A percentile compares a stretch with the other conserved stretches of the same genome.
phyloP scores from a whole-genome alignment of 2,329 filamentous ascomycete genomes.

The Colletotrichum sublineola region DNA sequence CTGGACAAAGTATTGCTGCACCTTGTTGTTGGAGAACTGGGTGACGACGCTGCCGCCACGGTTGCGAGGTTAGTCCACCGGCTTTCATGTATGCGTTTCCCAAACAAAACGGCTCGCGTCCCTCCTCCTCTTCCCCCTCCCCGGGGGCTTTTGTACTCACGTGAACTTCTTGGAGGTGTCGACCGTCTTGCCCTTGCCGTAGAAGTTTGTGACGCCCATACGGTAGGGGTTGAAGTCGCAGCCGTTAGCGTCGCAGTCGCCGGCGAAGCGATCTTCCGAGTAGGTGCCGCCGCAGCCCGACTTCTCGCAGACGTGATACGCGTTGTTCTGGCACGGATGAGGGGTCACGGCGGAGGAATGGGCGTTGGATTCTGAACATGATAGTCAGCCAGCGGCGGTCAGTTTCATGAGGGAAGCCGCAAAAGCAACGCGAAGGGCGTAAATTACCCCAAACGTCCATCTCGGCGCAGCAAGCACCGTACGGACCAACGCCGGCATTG shows the following conservation, averaged over 20 bases:
- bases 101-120: background rate
- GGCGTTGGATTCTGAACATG: constrained; percentile 61
- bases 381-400: background rate
- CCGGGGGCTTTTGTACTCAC: constrained; percentile 28
- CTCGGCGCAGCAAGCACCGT: constrained; percentile 69
- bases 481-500: constrained; percentile 62
- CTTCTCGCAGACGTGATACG: constrained; percentile 52
- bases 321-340: constrained; percentile 64
- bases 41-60: constrained; percentile 66
- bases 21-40: constrained; percentile 65
- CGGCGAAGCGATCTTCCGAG: constrained; percentile 63
- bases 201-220: constrained; percentile 71
- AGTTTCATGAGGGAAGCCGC: no score
- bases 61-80: background rate
- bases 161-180: constrained; percentile 69
- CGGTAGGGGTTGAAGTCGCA: constrained; percentile 77
- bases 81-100: background rate
- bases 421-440: background rate
- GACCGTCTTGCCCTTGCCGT: constrained; percentile 68
- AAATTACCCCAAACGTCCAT: constrained; percentile 71
- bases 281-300: constrained; percentile 63
- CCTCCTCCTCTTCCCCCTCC: no score
- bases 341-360: constrained; percentile 69
- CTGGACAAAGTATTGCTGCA: constrained; percentile 73
- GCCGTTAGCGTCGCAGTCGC: constrained; percentile 74